Conservation (phyloP, 176 grass and related monocot species). For the Neostapfia colusana region DNA sequence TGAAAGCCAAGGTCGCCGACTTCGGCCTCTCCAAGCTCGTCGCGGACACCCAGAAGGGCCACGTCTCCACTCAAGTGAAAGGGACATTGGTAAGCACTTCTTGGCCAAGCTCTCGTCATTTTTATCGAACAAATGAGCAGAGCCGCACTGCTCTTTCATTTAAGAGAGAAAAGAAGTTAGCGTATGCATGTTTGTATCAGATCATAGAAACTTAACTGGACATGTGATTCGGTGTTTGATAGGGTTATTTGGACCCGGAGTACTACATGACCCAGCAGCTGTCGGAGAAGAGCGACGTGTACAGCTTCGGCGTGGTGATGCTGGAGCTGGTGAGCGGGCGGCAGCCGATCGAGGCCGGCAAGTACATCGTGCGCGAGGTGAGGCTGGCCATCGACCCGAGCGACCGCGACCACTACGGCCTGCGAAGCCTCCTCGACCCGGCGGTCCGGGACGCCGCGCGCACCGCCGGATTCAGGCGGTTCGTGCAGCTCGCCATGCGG, state of each 20-base stretch:
- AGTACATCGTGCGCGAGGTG: constrained; percentile 54
- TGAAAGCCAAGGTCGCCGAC: constrained; percentile 72
- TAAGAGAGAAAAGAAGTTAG: too few species aligned
- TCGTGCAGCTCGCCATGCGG: constrained; percentile 65
- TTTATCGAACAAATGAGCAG: too few species aligned
- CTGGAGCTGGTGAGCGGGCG: constrained; percentile 64
- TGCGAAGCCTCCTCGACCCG: constrained; percentile 46
- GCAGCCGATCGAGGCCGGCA: constrained; percentile 38
- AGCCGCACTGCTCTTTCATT: too few species aligned
- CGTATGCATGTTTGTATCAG: neutral
- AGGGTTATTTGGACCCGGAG: constrained; percentile 81
- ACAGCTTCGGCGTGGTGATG: constrained; percentile 70
- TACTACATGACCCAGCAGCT: constrained; percentile 74
- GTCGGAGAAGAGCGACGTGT: constrained; percentile 74
- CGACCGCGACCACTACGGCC: constrained; percentile 57
- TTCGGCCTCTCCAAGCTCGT: constrained; percentile 73
- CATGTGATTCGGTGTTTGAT: neutral
- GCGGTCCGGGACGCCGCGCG: constrained; percentile 39
- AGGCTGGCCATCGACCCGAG: constrained; percentile 41
- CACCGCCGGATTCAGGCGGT: constrained; percentile 42
- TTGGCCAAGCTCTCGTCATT: too few species aligned
- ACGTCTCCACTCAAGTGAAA: constrained; percentile 71
- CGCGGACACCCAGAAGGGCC: constrained; percentile 45
- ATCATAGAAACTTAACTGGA: neutral
- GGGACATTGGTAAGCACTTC: constrained; percentile 54